Conservation (phyloP, 1,139 yeast genomes). For the Taphrina confusa region DNA sequence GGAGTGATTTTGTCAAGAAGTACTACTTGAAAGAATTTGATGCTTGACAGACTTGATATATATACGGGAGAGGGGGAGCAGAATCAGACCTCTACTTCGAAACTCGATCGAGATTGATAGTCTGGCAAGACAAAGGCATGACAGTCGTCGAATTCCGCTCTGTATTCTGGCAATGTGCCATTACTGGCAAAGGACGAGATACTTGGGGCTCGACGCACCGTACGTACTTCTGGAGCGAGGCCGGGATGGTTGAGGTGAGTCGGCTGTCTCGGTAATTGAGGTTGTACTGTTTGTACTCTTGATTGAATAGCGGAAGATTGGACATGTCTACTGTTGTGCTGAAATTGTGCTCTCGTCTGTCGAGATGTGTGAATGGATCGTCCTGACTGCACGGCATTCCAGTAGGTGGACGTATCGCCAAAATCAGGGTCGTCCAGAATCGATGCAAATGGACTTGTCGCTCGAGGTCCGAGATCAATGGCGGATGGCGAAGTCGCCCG, state of each 20-base stretch:
- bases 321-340: no score
- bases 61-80: no score
- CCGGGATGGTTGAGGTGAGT: constrained; percentile 12
- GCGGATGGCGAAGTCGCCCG: constrained; percentile 2
- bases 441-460: not conserved
- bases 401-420: constrained; percentile 27
- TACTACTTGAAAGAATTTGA: no score
- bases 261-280: constrained; percentile 4
- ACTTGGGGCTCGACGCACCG: constrained; percentile 10
- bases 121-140: constrained; percentile 11
- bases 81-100: constrained; percentile 20
- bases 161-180: constrained; percentile 26
- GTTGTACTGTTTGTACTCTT: not conserved
- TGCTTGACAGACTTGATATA: no score
- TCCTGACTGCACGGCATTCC: constrained; percentile 2
- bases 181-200: constrained; percentile 10
- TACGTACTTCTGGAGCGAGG: not conserved
- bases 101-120: constrained; percentile 18
- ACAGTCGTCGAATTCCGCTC: not conserved
- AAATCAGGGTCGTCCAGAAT: constrained; percentile 26
- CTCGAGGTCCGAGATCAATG: not conserved
- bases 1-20: not conserved
- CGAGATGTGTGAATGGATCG: not conserved
- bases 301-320: not conserved
- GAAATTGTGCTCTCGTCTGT: not conserved